Evolutionary conservation across 2,329 filamentous ascomycete species (phyloP).

Genomic region (Magnaporthiopsis rhizophila): DNA sequence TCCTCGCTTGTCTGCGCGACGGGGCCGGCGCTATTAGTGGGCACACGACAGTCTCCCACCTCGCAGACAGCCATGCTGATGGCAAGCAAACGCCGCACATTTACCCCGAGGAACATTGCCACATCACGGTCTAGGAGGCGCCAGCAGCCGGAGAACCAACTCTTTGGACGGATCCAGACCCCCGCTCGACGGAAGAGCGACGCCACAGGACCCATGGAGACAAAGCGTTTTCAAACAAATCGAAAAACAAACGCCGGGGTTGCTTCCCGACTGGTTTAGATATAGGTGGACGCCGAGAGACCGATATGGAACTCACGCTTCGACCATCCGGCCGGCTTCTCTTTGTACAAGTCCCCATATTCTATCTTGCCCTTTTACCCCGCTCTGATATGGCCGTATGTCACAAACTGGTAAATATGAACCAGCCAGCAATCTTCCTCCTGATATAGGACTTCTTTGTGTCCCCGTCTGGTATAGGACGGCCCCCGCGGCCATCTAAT

Average conservation of each 20-base stretch:
- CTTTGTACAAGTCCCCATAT: neutral
- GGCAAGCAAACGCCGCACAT: neutral
- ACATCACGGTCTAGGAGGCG: neutral
- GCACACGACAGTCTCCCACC: neutral
- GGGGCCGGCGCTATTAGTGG: neutral
- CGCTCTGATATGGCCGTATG: neutral
- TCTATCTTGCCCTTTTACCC: neutral
- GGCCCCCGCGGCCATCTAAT: neutral
- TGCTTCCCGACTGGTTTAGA: neutral
- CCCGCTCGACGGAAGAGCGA: neutral
- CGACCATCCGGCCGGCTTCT: too few relatives aligned
- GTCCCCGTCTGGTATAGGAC: neutral
- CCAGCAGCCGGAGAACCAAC: neutral
- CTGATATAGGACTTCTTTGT: neutral
- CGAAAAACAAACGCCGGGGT: neutral
- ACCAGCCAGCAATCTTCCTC: too few relatives aligned
- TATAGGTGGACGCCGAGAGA: neutral
- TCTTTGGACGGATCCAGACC: neutral
- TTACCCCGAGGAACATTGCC: neutral
- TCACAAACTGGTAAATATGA: neutral
- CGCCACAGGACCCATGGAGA: neutral
- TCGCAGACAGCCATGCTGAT: neutral
- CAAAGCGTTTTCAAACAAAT: neutral
- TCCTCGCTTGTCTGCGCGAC: neutral
- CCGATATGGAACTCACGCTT: too few relatives aligned